These are phyloP conservation scores for Anisodus acutangulus DNA, from an alignment of 257 asterid species.

Conservation along the genomic window DNA sequence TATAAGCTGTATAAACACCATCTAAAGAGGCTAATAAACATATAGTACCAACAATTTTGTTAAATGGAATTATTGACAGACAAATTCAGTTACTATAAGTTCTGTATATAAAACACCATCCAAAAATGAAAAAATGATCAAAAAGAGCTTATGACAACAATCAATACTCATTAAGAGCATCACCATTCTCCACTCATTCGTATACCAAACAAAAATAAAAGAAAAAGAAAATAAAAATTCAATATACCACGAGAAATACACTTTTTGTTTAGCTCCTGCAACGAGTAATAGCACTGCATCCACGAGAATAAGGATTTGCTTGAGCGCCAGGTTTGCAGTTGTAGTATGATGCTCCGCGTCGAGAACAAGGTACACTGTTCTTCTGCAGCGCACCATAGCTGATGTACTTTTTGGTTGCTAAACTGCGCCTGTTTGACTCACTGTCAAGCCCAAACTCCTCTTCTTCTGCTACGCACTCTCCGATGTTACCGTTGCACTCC, in stretches of 20 bases:
- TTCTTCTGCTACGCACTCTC: conserved; percentile 57
- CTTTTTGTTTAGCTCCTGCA: conserved; percentile 59
- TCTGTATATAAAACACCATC: no score
- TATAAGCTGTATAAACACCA: conserved; percentile 29
- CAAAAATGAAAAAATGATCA: background rate
- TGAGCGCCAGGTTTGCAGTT: conserved; percentile 93
- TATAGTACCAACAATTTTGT: no score
- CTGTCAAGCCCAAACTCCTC: conserved; percentile 80
- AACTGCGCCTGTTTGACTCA: conserved; percentile 75
- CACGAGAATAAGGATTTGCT: conserved; percentile 88
- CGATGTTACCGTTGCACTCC: conserved; percentile 62
- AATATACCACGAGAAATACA: conserved; percentile 29
- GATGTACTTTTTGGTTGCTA: conserved; percentile 67
- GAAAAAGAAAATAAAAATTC: background rate
- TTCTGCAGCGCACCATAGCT: conserved; percentile 95
- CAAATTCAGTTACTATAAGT: conserved; percentile 27
- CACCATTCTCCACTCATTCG: conserved; percentile 27
- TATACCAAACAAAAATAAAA: conserved; percentile 31
- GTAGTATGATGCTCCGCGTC: conserved; percentile 94
- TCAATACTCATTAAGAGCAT: conserved; percentile 27
- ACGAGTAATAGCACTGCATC: conserved; percentile 89
- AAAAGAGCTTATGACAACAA: conserved; percentile 26
- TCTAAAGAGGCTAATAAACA: conserved; percentile 18
- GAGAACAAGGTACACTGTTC: conserved; percentile 86
- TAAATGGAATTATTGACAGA: conserved; percentile 34